Conservation (phyloP, 2,329 filamentous ascomycete species). For the Trichoderma polysporum region DNA sequence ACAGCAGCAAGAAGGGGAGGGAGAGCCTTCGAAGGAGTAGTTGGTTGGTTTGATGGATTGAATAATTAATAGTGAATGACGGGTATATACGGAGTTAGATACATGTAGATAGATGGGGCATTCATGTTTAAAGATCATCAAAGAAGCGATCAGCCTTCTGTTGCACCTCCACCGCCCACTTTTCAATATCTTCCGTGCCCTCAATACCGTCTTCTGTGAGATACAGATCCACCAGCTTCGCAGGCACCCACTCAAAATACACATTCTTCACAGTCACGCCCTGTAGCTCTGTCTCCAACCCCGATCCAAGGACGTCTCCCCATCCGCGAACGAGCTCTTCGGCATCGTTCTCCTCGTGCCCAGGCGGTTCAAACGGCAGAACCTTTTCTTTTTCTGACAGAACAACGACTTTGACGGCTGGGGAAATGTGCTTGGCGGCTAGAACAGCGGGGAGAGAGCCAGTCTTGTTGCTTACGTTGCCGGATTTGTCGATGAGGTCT, state of each 20-base stretch:
- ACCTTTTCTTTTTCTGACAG: slow-evolving; percentile 64
- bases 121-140: slow-evolving; percentile 35
- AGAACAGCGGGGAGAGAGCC: slow-evolving; percentile 61
- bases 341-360: slow-evolving; percentile 49
- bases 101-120: background rate
- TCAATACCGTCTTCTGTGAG: slow-evolving; percentile 54
- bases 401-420: slow-evolving; percentile 50
- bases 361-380: slow-evolving; percentile 42
- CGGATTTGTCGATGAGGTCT: slow-evolving; percentile 57
- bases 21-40: slow-evolving; percentile 23
- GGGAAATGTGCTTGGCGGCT: slow-evolving; percentile 50
- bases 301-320: slow-evolving; percentile 30
- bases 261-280: slow-evolving; percentile 45
- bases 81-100: background rate
- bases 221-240: slow-evolving; percentile 51
- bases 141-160: slow-evolving; percentile 45
- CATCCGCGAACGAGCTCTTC: slow-evolving; percentile 51
- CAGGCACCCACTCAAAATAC: slow-evolving; percentile 63
- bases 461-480: slow-evolving; percentile 66
- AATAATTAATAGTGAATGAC: background rate
- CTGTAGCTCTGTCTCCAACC: background rate
- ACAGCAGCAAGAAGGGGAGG: slow-evolving; percentile 26
- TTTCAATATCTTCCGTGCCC: slow-evolving; percentile 39
- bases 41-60: background rate
- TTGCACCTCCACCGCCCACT: slow-evolving; percentile 39